These are phyloP conservation scores for Olyra latifolia DNA, from an alignment of 176 grass and related monocot species.

Conservation along the genomic window DNA sequence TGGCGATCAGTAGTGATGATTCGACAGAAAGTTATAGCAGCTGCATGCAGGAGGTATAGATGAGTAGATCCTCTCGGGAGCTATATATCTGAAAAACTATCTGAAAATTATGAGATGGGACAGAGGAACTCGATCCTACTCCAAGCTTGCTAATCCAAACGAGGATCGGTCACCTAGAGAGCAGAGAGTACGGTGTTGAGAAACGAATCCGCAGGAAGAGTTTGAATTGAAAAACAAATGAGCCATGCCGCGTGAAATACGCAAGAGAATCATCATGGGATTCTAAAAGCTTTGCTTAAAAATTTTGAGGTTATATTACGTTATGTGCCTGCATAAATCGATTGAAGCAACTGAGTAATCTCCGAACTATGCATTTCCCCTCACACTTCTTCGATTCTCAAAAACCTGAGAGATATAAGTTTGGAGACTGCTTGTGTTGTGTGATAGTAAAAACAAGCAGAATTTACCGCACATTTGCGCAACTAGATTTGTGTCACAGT, in stretches of 20 bases:
- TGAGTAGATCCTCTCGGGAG: not conserved
- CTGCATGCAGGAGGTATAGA: not conserved
- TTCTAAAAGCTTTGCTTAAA: too few species aligned
- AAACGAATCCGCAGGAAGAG: not conserved
- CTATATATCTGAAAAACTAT: not conserved
- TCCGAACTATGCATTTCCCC: too few species aligned
- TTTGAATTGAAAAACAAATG: not conserved
- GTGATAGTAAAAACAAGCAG: too few species aligned
- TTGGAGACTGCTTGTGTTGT: too few species aligned
- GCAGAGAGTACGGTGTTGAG: not conserved
- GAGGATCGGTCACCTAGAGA: not conserved
- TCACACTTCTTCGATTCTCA: too few species aligned
- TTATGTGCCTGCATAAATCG: too few species aligned
- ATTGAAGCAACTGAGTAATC: too few species aligned
- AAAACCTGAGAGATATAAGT: too few species aligned
- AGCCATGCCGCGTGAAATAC: not conserved
- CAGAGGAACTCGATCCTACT: not conserved
- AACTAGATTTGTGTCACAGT: too few species aligned
- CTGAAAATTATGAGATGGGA: not conserved
- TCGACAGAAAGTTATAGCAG: not conserved
- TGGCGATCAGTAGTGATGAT: not conserved
- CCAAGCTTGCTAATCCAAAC: not conserved
- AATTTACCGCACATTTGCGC: too few species aligned
- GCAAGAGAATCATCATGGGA: too few species aligned
- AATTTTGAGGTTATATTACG: too few species aligned